Percentiles rank a stretch among this genome's conserved stretches.
phyloP scores from a whole-genome alignment of 352 stramenopile species.

The Phytopythium boreale region DNA sequence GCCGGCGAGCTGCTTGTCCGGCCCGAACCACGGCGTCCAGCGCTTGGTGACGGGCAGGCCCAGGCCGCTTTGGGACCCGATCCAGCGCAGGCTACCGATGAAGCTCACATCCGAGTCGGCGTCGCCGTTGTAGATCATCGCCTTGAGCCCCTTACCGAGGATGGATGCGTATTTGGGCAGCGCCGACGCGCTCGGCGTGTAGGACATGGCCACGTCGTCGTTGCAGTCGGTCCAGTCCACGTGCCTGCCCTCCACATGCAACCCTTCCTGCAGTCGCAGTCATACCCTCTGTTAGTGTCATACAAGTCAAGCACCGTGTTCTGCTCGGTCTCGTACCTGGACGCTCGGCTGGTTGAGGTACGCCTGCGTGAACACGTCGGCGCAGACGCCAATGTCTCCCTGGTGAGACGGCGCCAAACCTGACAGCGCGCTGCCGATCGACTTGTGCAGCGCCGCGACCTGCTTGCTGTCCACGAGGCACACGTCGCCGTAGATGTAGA shows the following conservation, averaged over 20 bases:
- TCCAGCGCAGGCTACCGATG: slow-evolving; percentile 86
- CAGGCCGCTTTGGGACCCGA: slow-evolving; percentile 51
- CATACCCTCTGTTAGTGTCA: not conserved
- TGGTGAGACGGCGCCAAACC: slow-evolving; percentile 35
- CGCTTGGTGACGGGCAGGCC: slow-evolving; percentile 59
- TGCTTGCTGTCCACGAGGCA: slow-evolving; percentile 60
- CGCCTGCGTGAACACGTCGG: slow-evolving; percentile 44
- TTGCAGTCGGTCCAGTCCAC: slow-evolving; percentile 62
- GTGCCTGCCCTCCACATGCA: slow-evolving; percentile 47
- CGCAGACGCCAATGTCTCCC: slow-evolving; percentile 50
- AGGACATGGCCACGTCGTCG: slow-evolving; percentile 40
- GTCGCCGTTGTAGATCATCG: slow-evolving; percentile 74
- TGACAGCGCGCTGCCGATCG: slow-evolving; percentile 16
- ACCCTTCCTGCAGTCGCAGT: slow-evolving; percentile 22
- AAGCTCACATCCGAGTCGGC: slow-evolving; percentile 83
- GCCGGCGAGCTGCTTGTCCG: slow-evolving; percentile 81
- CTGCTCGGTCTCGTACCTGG: slow-evolving; percentile 9
- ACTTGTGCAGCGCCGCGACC: slow-evolving; percentile 31
- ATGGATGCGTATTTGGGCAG: slow-evolving; percentile 71
- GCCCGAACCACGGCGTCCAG: slow-evolving; percentile 74
- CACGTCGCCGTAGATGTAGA: slow-evolving; percentile 73
- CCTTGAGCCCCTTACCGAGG: slow-evolving; percentile 41
- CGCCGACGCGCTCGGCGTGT: slow-evolving; percentile 40
- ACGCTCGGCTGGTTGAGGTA: slow-evolving; percentile 55
- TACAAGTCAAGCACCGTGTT: not conserved